These are phyloP conservation scores for Setaria viridis DNA, from an alignment of 202 grass and related monocot genomes.

Conservation along the genomic window DNA sequence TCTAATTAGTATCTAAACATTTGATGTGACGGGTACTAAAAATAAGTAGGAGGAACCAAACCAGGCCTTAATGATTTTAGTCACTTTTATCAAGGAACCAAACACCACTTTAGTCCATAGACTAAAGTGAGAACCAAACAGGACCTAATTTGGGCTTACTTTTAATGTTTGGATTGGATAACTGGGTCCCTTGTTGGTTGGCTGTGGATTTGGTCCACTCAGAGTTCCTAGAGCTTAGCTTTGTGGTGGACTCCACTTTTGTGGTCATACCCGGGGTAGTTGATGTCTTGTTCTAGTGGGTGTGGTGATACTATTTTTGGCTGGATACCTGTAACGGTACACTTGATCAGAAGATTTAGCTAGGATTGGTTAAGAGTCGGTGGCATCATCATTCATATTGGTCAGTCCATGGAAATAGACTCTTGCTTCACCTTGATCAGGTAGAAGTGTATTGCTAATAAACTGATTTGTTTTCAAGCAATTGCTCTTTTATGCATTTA, in stretches of 20 bases:
- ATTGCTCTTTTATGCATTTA: not conserved
- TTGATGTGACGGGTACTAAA: no score
- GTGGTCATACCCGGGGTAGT: not conserved
- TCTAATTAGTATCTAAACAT: no score
- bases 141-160: not conserved
- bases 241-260: not conserved
- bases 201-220: not conserved
- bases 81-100: no score
- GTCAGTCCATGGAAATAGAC: not conserved
- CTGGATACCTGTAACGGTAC: not conserved
- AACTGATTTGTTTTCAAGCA: not conserved
- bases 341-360: not conserved
- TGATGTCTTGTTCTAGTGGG: not conserved
- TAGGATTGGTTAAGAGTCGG: not conserved
- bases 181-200: not conserved
- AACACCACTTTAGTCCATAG: no score
- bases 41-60: no score
- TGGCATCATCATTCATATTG: not conserved
- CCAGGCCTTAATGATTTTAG: no score
- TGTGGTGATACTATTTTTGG: not conserved
- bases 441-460: not conserved
- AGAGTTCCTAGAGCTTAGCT: not conserved
- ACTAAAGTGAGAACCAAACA: no score
- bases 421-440: not conserved
- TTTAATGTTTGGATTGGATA: conserved; percentile 13